These are phyloP conservation scores for Zygosaccharomyces pseudorouxii DNA, from an alignment of 805 yeast genomes.

Conservation along the genomic window DNA sequence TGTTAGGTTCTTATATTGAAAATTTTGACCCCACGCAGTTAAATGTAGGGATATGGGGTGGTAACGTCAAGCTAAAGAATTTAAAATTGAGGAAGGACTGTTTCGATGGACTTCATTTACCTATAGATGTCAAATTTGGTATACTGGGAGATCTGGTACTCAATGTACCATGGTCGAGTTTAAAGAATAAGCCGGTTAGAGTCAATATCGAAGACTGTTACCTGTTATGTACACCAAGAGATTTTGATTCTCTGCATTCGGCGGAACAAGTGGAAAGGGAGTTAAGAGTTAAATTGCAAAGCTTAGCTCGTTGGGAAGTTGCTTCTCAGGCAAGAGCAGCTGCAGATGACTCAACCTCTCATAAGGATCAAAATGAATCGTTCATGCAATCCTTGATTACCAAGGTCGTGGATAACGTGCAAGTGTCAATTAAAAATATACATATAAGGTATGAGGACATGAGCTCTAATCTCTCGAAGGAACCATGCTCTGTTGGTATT, in stretches of 20 bases:
- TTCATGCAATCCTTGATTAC: constrained; percentile 84
- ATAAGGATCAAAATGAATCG: constrained; percentile 57
- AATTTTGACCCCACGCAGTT: constrained; percentile 93
- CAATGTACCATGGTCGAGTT: constrained; percentile 95
- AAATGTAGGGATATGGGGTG: constrained; percentile 96
- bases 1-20: constrained; percentile 63
- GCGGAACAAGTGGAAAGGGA: constrained; percentile 56
- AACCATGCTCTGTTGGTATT: constrained; percentile 77
- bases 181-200: constrained; percentile 89
- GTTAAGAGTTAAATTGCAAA: constrained; percentile 60
- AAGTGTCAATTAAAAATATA: constrained; percentile 83
- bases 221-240: constrained; percentile 71
- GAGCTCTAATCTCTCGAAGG: constrained; percentile 57
- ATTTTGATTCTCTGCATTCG: constrained; percentile 48
- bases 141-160: constrained; percentile 83
- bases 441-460: constrained; percentile 90
- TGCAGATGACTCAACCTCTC: constrained; percentile 35
- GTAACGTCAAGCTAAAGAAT: constrained; percentile 83
- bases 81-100: constrained; percentile 82
- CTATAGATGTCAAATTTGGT: constrained; percentile 84
- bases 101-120: constrained; percentile 77
- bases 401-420: constrained; percentile 88
- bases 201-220: constrained; percentile 82
- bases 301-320: constrained; percentile 60
- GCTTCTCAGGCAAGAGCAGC: constrained; percentile 43